Percentiles rank a stretch among this genome's conserved stretches.
phyloP scores from a whole-genome alignment of 1,139 yeast species.

The Suhomyces chickasaworum region DNA sequence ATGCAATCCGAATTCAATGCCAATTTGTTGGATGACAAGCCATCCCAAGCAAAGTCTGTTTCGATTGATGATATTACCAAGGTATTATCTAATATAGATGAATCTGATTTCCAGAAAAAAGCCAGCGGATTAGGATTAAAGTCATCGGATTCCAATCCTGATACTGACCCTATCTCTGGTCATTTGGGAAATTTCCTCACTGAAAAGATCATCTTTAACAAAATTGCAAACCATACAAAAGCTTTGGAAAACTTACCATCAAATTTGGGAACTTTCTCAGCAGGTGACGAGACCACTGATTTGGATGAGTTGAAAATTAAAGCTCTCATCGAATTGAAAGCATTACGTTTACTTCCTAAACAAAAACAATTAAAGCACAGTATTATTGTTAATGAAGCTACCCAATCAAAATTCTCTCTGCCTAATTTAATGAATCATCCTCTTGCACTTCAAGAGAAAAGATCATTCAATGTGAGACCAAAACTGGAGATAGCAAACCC shows the following conservation, averaged over 20 bases:
- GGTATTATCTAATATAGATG: constrained; percentile 4
- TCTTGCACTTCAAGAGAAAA: constrained; percentile 57
- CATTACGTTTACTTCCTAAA: constrained; percentile 74
- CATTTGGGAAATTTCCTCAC: constrained; percentile 42
- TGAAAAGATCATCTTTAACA: constrained; percentile 55
- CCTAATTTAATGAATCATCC: constrained; percentile 52
- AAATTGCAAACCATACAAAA: constrained; percentile 66
- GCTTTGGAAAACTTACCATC: constrained; percentile 80
- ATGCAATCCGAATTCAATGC: constrained; percentile 21
- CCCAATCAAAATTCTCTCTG: constrained; percentile 58
- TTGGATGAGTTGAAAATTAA: constrained; percentile 57
- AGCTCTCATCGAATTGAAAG: constrained; percentile 80
- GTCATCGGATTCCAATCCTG: constrained; percentile 27
- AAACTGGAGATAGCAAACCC: constrained; percentile 58
- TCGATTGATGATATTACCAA: constrained; percentile 10
- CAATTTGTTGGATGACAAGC: constrained; percentile 7
- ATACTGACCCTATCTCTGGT: constrained; percentile 29
- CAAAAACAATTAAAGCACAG: constrained; percentile 85
- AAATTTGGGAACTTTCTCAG: constrained; percentile 67
- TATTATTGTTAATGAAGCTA: constrained; percentile 65
- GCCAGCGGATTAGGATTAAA: constrained; percentile 36
- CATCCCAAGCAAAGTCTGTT: background rate
- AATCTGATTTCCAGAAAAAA: constrained; percentile 27
- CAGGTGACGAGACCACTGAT: constrained; percentile 43
- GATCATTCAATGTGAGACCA: constrained; percentile 67